Conservation (phyloP, 2,329 filamentous ascomycete genomes). For the Malbranchea cinnamomea region DNA sequence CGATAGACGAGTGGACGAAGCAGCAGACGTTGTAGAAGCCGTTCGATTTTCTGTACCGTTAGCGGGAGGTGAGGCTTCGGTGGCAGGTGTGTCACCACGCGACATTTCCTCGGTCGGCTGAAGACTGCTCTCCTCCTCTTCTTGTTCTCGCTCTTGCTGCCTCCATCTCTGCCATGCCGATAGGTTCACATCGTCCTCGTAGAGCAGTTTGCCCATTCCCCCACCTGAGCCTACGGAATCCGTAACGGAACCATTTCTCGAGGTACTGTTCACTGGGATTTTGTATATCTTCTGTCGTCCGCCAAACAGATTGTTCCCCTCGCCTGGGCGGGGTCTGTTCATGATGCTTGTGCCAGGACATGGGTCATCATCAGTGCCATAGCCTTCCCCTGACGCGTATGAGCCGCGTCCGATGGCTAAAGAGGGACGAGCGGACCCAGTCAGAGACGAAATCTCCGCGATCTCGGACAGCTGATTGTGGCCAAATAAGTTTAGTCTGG, state of each 20-base stretch:
- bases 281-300: constrained; percentile 93
- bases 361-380: constrained; percentile 51
- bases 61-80: constrained; percentile 60
- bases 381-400: constrained; percentile 45
- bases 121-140: constrained; percentile 20
- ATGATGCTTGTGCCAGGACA: constrained; percentile 56
- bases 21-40: constrained; percentile 75
- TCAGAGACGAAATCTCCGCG: constrained; percentile 74
- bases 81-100: constrained; percentile 45
- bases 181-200: constrained; percentile 71
- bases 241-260: constrained; percentile 21
- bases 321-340: constrained; percentile 60
- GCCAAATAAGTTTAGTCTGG: constrained; percentile 59
- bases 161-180: constrained; percentile 65
- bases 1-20: constrained; percentile 46
- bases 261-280: constrained; percentile 43
- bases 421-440: constrained; percentile 41
- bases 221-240: constrained; percentile 25
- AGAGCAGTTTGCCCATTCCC: constrained; percentile 53
- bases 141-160: constrained; percentile 32
- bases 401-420: constrained; percentile 49
- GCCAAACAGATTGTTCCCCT: constrained; percentile 88
- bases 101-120: constrained; percentile 1
- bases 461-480: constrained; percentile 61
- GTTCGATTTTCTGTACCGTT: constrained; percentile 56